Conservation (phyloP, 2,329 filamentous ascomycete species). For the Pestalotiopsis sp. region DNA sequence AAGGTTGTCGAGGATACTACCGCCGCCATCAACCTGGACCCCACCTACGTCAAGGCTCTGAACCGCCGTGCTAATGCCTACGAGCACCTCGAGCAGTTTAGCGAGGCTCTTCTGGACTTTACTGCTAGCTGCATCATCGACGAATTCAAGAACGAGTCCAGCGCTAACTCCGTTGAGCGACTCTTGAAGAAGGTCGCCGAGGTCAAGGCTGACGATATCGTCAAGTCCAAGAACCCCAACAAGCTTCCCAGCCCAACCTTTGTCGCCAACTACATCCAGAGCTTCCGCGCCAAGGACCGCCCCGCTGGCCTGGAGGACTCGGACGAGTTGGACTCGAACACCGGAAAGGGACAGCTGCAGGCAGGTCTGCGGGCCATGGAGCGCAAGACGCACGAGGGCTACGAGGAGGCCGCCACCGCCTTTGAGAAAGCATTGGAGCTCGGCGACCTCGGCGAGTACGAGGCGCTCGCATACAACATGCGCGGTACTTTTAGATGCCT, state of each 20-base stretch:
- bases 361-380: constrained; percentile 80
- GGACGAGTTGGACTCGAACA: constrained; percentile 75
- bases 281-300: constrained; percentile 83
- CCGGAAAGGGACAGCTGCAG: constrained; percentile 83
- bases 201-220: constrained; percentile 87
- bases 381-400: constrained; percentile 87
- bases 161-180: constrained; percentile 87
- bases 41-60: constrained; percentile 95
- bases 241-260: constrained; percentile 95
- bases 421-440: constrained; percentile 89
- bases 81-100: constrained; percentile 88
- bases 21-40: constrained; percentile 89
- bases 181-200: constrained; percentile 97
- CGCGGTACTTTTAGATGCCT: constrained; percentile 95
- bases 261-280: constrained; percentile 98
- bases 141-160: constrained; percentile 89
- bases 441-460: constrained; percentile 77
- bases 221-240: constrained; percentile 78
- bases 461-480: constrained; percentile 94
- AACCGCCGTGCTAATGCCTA: constrained; percentile 97
- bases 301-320: constrained; percentile 83
- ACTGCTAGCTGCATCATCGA: constrained; percentile 99
- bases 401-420: constrained; percentile 82
- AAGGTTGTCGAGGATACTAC: constrained; percentile 97
- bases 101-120: constrained; percentile 94